Evolutionary conservation across 495 filamentous ascomycete species (phyloP).

Genomic region (Astrocystis sublimbata): DNA sequence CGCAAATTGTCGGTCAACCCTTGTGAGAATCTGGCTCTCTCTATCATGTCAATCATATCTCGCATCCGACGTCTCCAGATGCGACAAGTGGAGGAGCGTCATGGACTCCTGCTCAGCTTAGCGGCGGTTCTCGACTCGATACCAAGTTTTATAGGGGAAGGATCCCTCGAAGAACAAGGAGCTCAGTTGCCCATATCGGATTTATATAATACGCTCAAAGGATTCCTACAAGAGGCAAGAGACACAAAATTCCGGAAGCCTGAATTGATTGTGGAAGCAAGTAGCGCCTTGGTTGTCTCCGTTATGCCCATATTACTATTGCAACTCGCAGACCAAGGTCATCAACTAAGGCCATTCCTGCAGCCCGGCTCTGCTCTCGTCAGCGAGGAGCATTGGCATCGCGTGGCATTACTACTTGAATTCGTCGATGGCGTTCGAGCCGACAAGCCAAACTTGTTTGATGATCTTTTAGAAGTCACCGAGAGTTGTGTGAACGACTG

Average conservation of each 20-base stretch:
- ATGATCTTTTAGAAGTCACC: conserved; percentile 24
- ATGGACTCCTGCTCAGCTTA: conserved; percentile 66
- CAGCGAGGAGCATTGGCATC: conserved; percentile 9
- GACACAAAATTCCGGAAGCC: conserved; percentile 57
- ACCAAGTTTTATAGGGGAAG: conserved; percentile 27
- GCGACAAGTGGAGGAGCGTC: conserved; percentile 65
- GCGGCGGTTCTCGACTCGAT: conserved; percentile 47
- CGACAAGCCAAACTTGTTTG: conserved; percentile 18
- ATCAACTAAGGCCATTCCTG: conserved; percentile 8
- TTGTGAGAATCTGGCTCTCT: conserved; percentile 29
- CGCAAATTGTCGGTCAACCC: conserved; percentile 16
- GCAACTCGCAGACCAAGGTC: neutral
- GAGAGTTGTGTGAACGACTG: conserved; percentile 36
- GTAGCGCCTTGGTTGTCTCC: conserved; percentile 56
- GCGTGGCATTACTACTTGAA: conserved; percentile 6
- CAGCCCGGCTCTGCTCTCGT: conserved; percentile 18
- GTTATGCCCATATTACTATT: conserved; percentile 40
- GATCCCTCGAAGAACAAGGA: conserved; percentile 5
- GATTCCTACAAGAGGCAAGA: conserved; percentile 38
- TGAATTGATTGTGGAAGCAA: conserved; percentile 68
- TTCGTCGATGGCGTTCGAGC: conserved; percentile 17
- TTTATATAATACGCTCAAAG: conserved; percentile 23
- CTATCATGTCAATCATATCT: conserved; percentile 39
- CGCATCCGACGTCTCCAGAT: conserved; percentile 51
- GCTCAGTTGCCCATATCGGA: conserved; percentile 16